Evolutionary conservation across 2,329 filamentous ascomycete genomes (phyloP).

Genomic region (Penicillium hordei): DNA sequence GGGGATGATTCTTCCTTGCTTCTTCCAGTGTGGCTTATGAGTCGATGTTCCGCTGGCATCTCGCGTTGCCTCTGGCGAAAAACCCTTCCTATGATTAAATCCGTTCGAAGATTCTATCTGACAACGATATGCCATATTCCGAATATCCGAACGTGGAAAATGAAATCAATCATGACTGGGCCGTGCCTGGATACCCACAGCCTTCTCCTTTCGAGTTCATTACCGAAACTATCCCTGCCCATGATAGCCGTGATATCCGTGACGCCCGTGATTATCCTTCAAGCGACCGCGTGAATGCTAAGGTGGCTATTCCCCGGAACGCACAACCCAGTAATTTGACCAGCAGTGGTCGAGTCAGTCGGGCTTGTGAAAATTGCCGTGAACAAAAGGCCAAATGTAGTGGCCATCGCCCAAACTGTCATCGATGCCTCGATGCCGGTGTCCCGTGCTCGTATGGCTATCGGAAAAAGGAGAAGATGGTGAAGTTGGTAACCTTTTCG

Average conservation of each 20-base stretch:
- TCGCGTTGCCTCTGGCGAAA: neutral
- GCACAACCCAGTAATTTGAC: slow-evolving; percentile 23
- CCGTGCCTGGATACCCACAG: slow-evolving; percentile 19
- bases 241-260: slow-evolving; percentile 12
- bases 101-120: neutral
- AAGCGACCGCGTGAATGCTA: slow-evolving; percentile 23
- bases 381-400: slow-evolving; percentile 50
- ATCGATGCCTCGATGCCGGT: slow-evolving; percentile 44
- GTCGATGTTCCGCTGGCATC: neutral
- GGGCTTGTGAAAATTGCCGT: slow-evolving; percentile 48
- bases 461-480: slow-evolving; percentile 45
- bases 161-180: slow-evolving; percentile 18
- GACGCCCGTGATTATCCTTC: slow-evolving; percentile 9
- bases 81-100: neutral
- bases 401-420: slow-evolving; percentile 45
- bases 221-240: slow-evolving; percentile 15
- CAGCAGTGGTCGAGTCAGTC: slow-evolving; percentile 35
- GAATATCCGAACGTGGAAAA: slow-evolving; percentile 10
- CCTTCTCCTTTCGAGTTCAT: slow-evolving; percentile 14
- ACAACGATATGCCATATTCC: slow-evolving; percentile 7
- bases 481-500: slow-evolving; percentile 36
- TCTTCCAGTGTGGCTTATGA: neutral
- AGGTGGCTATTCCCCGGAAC: slow-evolving; percentile 35
- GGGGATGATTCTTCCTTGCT: neutral
- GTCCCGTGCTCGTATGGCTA: slow-evolving; percentile 46